phyloP scores from a whole-genome alignment of 805 yeast genomes.

The Candida palmyrensis region DNA sequence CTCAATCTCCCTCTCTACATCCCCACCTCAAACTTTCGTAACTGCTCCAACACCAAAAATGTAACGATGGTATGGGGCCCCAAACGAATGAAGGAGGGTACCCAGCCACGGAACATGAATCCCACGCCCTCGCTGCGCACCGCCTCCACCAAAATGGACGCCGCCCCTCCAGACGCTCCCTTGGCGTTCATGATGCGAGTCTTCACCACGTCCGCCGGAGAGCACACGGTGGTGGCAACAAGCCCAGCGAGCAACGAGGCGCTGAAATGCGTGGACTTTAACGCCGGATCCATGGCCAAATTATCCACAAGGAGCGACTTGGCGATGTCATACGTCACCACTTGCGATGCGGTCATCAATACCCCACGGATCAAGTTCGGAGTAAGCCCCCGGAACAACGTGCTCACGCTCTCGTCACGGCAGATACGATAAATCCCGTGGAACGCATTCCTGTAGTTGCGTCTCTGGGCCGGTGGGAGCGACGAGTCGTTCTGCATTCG shows the following conservation, averaged over 20 bases:
- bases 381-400: slow-evolving; percentile 67
- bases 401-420: slow-evolving; percentile 52
- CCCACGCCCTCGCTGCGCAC: slow-evolving; percentile 66
- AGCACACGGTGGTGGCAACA: slow-evolving; percentile 87
- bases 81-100: slow-evolving; percentile 77
- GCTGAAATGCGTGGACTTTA: slow-evolving; percentile 67
- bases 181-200: slow-evolving; percentile 79
- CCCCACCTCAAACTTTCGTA: slow-evolving; percentile 50
- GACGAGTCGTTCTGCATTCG: slow-evolving; percentile 88
- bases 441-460: slow-evolving; percentile 72
- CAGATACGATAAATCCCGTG: slow-evolving; percentile 65
- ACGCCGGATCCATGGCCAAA: slow-evolving; percentile 49
- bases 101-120: slow-evolving; percentile 89
- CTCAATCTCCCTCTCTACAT: slow-evolving; percentile 32
- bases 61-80: slow-evolving; percentile 80
- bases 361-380: slow-evolving; percentile 81
- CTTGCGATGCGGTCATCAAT: slow-evolving; percentile 87
- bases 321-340: slow-evolving; percentile 78
- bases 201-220: slow-evolving; percentile 89
- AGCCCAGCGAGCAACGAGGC: slow-evolving; percentile 80
- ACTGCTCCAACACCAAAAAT: slow-evolving; percentile 62
- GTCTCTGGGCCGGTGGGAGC: slow-evolving; percentile 55
- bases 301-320: slow-evolving; percentile 53
- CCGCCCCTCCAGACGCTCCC: slow-evolving; percentile 35
- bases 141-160: slow-evolving; percentile 49